Evolutionary conservation across 768 basidiomycete genomes (phyloP), one percentile per base, ranked within the genome.

Genomic region (Termitomyces sp.): DNA sequence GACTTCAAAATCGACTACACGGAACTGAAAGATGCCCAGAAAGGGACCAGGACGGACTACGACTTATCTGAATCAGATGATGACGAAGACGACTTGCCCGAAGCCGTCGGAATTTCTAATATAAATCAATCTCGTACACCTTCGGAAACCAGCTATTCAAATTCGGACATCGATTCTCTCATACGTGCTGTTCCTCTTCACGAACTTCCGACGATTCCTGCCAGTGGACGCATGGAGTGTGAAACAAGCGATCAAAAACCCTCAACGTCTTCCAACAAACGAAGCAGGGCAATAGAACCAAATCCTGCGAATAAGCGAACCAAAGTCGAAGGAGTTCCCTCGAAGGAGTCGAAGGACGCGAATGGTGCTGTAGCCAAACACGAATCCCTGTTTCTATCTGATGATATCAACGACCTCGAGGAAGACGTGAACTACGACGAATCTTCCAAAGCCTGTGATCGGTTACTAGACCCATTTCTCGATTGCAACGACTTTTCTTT

Each of bases 1-100:
- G 72, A 81, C 56, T 83, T 83, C 56, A 73, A 81, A 54, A 58
- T 86, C 22, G 71, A 80, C 48, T 76, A 86, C 44, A 66, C 78
- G 5, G 67, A 73, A 50, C 54, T 82, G 47, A 66, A 66, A n/a
- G 70, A 70, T 35, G 45, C 57, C 18, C 46, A 52, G 20, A 35
- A 48, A 36, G n/a, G 47, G 25, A 54, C 51, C 11, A 31, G 43
- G 60, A 63, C 42, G 50, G 64, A 48, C 53, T 59, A 58, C 57
- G 66, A 60, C 55, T 54, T 59, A 50, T 50, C 60, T 33, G 62
- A 65, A 13, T 43, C 63, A 29, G 76, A 76, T 35, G 72, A 76
- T 32, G 76, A 78, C 44, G 75, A 76, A 33, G 76, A 78, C 46
- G 74, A 77, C 25, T 67, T 80, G 35, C 80, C 78, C 4, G 76